Base-by-base conservation (phyloP, 2,329 filamentous ascomycete genomes). In the Annulohypoxylon truncatum region DNA sequence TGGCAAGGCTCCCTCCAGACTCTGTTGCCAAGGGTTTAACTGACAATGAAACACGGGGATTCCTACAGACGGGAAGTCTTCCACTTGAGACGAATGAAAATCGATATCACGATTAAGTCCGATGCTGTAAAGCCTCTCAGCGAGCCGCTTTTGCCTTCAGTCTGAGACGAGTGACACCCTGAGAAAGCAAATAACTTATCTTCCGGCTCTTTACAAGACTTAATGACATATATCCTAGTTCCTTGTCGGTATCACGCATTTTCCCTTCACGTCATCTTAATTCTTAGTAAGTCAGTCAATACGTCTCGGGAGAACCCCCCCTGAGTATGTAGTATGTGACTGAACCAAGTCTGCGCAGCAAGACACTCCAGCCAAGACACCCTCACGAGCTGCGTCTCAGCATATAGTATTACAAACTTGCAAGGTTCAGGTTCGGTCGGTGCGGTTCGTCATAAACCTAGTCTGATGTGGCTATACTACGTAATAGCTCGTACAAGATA, bases 371-470 rank as follows among this genome's bases (percentile, higher is more conserved):
- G 4, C 22, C 29, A 42, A 15, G 2, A 22, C 31, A 51, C 33
- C n/a, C 40, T 42, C 20, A 47, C 13, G 46, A 38, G 20, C 5
- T 15, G 12, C 33, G 20, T 40, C 26, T 24, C 20, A n/a, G 22
- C 10, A 35, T 47, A 40, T 35, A 44, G n/a, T 24, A 57, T 33
- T 26, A 60, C 50, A 29, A 10, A 9, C 9, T 28, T 13, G 33
- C 51, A 68, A 35, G 31, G 55, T 69, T 66, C 56, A 55, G 24
- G 29, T 46, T 65, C 46, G 20, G 31, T 54, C 50, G 28, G 46
- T 55, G 63, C 44, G 59, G 26, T 51, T 58, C 40, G 33, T 53
- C n/a, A n/a, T 61, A 13, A 64, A 66, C 56, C 60, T 46, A 66
- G 46, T 63, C 31, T 60, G 38, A 46, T 46, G 40, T 60, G n/a